These are phyloP conservation scores for Neostapfia colusana DNA, from an alignment of 176 grass and related monocot genomes.

Conservation along the genomic window DNA sequence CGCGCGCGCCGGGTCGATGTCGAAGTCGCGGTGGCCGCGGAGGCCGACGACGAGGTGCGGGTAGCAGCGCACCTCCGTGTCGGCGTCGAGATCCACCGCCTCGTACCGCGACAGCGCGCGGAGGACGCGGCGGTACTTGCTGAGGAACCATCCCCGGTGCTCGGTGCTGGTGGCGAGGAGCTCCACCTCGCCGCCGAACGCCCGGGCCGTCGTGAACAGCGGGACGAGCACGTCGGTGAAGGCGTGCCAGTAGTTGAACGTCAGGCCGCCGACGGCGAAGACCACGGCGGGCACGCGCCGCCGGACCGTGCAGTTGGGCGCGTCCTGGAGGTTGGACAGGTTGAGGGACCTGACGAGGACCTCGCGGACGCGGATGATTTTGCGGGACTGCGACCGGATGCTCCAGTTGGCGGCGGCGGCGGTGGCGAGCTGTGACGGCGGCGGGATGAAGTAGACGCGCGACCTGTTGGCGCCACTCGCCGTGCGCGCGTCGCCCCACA, in stretches of 20 bases:
- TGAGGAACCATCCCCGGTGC: not conserved
- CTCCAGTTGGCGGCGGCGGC: not conserved
- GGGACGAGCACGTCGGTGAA: constrained; percentile 39
- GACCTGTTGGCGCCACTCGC: constrained; percentile 1
- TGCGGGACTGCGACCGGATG: constrained; percentile 28
- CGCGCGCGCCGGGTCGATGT: constrained; percentile 27
- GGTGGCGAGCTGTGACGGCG: not conserved
- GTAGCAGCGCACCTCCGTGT: constrained; percentile 8
- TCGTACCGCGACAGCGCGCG: constrained; percentile 1
- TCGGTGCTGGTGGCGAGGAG: not conserved
- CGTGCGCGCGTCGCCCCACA: constrained; percentile 35
- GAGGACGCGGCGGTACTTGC: not conserved
- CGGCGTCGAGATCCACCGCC: constrained; percentile 1
- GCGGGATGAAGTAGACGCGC: constrained; percentile 27
- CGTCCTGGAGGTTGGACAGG: not conserved
- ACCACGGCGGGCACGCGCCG: constrained; percentile 11
- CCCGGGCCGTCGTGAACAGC: constrained; percentile 19
- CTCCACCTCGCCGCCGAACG: constrained; percentile 20
- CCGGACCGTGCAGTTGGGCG: constrained; percentile 14
- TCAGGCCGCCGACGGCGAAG: constrained; percentile 23
- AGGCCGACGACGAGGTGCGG: constrained; percentile 20
- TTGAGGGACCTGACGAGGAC: constrained; percentile 11
- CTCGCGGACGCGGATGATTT: constrained; percentile 16
- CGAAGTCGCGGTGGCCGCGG: constrained; percentile 33
- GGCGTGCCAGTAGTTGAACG: constrained; percentile 34